Conservation (phyloP, 2,329 filamentous ascomycete genomes). For the Xylaria sp. region DNA sequence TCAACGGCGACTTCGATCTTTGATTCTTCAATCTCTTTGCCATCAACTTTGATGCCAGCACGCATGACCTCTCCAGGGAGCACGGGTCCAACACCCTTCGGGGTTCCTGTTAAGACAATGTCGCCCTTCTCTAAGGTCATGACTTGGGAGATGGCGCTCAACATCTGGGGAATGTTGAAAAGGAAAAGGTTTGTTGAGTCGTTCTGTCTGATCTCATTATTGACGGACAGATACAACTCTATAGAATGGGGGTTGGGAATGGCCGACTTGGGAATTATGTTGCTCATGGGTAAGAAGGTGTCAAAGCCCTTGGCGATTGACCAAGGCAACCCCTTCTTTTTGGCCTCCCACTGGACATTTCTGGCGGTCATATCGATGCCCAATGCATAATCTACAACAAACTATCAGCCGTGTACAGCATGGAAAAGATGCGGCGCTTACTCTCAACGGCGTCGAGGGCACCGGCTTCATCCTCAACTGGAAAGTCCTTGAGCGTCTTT, state of each 20-base stretch:
- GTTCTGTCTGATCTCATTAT: conserved; percentile 78
- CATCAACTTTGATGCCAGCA: conserved; percentile 81
- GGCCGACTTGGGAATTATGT: conserved; percentile 79
- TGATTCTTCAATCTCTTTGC: conserved; percentile 85
- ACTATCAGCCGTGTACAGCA: conserved; percentile 17
- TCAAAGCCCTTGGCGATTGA: conserved; percentile 97
- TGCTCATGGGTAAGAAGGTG: conserved; percentile 90
- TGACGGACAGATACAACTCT: conserved; percentile 86
- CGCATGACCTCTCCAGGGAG: conserved; percentile 87
- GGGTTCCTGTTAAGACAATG: conserved; percentile 94
- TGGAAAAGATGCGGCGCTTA: conserved; percentile 52
- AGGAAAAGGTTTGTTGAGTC: conserved; percentile 96
- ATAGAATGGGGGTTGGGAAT: conserved; percentile 90
- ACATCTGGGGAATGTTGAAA: conserved; percentile 85
- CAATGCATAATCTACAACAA: conserved; percentile 77
- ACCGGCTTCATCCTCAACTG: conserved; percentile 76
- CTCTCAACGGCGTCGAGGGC: conserved; percentile 85
- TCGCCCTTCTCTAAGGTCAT: conserved; percentile 95
- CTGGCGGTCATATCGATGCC: conserved; percentile 98
- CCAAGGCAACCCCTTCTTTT: conserved; percentile 97
- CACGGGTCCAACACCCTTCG: conserved; percentile 91
- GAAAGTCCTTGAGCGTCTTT: conserved; percentile 79
- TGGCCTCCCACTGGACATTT: conserved; percentile 95
- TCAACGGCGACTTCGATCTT: conserved; percentile 84
- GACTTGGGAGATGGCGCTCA: conserved; percentile 92